These are phyloP conservation scores for Flaveria ramosissima DNA, from an alignment of 129 eudicot species.

Conservation along the genomic window DNA sequence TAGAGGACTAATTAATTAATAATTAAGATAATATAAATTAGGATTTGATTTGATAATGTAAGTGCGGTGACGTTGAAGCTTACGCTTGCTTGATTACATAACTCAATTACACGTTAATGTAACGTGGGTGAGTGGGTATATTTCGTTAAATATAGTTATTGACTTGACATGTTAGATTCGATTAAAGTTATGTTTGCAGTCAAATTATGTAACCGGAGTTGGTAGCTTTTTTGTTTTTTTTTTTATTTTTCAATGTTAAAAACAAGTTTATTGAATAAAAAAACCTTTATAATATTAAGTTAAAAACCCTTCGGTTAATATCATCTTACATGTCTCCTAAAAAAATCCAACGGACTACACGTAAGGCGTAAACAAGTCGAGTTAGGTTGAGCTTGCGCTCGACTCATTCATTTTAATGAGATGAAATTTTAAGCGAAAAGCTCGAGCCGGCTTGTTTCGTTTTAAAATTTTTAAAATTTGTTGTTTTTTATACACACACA, in stretches of 20 bases:
- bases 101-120: not conserved
- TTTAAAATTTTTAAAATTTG: too few species aligned
- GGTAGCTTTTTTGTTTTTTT: not conserved
- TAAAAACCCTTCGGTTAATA: too few species aligned
- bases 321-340: too few species aligned
- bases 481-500: too few species aligned
- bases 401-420: too few species aligned
- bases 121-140: not conserved
- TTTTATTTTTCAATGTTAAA: not conserved
- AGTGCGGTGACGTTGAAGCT: conserved; percentile 14
- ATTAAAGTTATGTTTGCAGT: conserved; percentile 1
- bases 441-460: too few species aligned
- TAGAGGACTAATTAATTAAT: not conserved
- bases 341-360: too few species aligned
- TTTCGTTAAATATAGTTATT: conserved; percentile 12
- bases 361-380: too few species aligned
- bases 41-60: conserved; percentile 7
- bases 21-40: not conserved
- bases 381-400: too few species aligned
- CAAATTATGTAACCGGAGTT: conserved; percentile 9
- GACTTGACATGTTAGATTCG: not conserved
- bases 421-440: too few species aligned
- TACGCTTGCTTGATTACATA: not conserved
- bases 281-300: not conserved
- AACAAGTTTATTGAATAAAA: not conserved